Evolutionary conservation across 2,329 filamentous ascomycete genomes (phyloP).

Genomic region (Sphaerulina populicola): DNA sequence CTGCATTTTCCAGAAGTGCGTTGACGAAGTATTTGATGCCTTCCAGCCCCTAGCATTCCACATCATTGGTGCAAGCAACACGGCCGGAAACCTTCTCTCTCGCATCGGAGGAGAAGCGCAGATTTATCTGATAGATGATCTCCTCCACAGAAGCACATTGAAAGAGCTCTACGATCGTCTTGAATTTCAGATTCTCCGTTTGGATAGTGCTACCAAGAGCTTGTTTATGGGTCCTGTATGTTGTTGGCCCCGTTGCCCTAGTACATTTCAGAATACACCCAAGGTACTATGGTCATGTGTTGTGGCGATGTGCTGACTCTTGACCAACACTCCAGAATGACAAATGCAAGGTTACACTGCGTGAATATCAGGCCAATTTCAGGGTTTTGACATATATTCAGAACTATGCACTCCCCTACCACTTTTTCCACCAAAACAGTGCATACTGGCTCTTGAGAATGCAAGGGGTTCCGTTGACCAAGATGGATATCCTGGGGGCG

Average conservation of each 20-base stretch:
- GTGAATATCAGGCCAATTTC: conserved; percentile 29
- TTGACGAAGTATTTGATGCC: no score
- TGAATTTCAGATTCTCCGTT: no score
- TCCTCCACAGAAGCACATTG: no score
- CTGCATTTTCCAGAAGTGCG: conserved; percentile 24
- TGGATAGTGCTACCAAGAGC: no score
- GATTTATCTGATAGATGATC: no score
- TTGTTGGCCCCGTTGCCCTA: neutral
- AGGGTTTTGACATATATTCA: conserved; percentile 40
- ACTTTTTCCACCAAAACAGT: conserved; percentile 56
- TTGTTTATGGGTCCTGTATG: conserved; percentile 34
- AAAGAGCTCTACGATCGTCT: no score
- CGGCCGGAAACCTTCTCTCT: no score
- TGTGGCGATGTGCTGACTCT: neutral
- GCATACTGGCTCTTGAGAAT: conserved; percentile 54
- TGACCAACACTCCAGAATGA: neutral
- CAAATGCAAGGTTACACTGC: neutral
- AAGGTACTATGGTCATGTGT: neutral
- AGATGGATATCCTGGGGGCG: conserved; percentile 48
- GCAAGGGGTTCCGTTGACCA: conserved; percentile 55
- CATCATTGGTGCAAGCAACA: no score
- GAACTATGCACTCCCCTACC: conserved; percentile 49
- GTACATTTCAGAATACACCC: neutral
- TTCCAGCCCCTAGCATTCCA: no score
- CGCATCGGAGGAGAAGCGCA: no score